Evolutionary conservation across 352 stramenopile genomes (phyloP), one percentile per base, ranked within the genome.

Genomic region (Thalassiosira oceanica): DNA sequence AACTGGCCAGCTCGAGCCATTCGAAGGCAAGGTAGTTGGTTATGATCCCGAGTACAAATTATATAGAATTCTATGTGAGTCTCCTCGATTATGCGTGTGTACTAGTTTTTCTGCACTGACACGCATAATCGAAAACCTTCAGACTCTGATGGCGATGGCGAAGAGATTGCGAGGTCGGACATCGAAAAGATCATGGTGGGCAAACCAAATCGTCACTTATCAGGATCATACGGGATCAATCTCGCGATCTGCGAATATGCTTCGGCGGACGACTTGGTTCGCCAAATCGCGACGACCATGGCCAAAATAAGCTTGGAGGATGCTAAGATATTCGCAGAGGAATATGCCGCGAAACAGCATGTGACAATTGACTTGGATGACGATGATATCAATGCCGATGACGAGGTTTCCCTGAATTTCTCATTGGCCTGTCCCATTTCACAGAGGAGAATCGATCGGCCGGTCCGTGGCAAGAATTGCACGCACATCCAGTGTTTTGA

Each of bases 401-500:
- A 63, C 51, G 50, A 58, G 20, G 62, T 45, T 2, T 75, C 60
- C n/a, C 50, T 86, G 3, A 71, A 60, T 5, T 86, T 85, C 24
- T 82, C 66, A 2, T 45, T 90, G 1, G 10, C 69, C 28, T 85
- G 80, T 57, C 68, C 74, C 21, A 66, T 85, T 20, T 55, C 51
- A 1, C 84, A 78, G 49, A 56, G 42, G 31, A 23, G 93, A 20
- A 97, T 98, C 44, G 78, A 91, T 49, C 80, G 92, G 20, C 94
- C 95, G 8, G 94, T 94, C 10, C 80, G 95, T 31, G 93, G 93
- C 6, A 69, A 90, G 27, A 60, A 94, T 65, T 98, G 95, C 69
- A 95, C 93, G 51, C 95, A 98, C 66, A 80, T 97, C 49, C 94
- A 97, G 85, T 98, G 95, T 71, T 98, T 98, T 75, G 94, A 98